Evolutionary conservation across 345 rosid species (phyloP), one percentile per base, ranked within the genome.

Genomic region (Salix viminalis): DNA sequence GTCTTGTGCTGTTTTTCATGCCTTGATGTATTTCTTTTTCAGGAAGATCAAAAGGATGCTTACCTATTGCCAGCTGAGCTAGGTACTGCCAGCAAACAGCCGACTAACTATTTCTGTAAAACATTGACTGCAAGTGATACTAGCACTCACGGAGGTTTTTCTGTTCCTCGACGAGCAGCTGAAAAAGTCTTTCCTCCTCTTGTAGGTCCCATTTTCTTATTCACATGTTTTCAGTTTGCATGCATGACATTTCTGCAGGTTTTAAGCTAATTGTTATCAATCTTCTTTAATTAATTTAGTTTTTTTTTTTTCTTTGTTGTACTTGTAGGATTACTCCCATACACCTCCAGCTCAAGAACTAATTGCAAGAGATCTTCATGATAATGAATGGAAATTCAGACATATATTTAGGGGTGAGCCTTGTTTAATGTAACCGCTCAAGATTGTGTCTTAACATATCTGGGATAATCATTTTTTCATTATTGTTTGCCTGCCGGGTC

Each of bases 111-210:
- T 76, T 87, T 87, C 78, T 87, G 89, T 67, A 87, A 87, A 76
- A 87, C 87, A 14, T 78, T 86, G 81, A 86, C 89, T 54, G 89
- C 89, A 19, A 58, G 64, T 58, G 64, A 58, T 58, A 58, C 64
- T 23, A 58, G 64, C 64, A 58, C 64, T 58, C 64, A 87, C 68
- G 90, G 90, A 41, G 90, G 90, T 71, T 87, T 87, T 83, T 87
- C 90, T 39, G 90, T 87, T 30, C 90, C 90, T 73, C 90, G 90
- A 9, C 88, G 90, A 16, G 84, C 90, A 10, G 90, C 90, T 62
- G 90, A 87, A 74, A 87, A 87, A 83, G 86, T 87, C 36, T 87
- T 87, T 65, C 90, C 90, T 34, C 86, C 88, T 54, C 90, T 87
- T 75, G 90, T 87, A 24, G 64, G 64, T 58, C 64, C 64, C 15